A percentile compares a stretch with the other conserved stretches of the same genome.
Conservation (phyloP, 257 asterid genomes). For the Nicotiana knightiana region DNA sequence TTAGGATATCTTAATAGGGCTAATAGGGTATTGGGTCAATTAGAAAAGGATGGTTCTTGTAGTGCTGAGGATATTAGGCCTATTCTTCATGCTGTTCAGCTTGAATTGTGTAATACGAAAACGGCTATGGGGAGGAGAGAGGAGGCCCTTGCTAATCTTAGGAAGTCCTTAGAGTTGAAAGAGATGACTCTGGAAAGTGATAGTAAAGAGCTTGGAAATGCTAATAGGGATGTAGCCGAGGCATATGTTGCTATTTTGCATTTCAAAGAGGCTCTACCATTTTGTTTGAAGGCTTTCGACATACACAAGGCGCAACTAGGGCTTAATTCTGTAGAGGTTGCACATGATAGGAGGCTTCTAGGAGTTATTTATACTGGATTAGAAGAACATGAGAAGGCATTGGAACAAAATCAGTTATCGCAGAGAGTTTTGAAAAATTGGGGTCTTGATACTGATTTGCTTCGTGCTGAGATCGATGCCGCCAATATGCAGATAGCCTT, state of each 20-base stretch:
- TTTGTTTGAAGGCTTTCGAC: constrained; percentile 80
- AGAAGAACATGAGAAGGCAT: constrained; percentile 72
- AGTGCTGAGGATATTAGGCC: constrained; percentile 49
- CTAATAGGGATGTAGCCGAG: constrained; percentile 79
- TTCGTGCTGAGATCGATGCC: constrained; percentile 85
- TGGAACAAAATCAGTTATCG: constrained; percentile 79
- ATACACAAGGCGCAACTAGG: constrained; percentile 63
- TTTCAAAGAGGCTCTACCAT: constrained; percentile 68
- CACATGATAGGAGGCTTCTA: constrained; percentile 75
- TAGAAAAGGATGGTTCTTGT: constrained; percentile 44
- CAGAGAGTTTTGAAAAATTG: constrained; percentile 75
- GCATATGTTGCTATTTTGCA: constrained; percentile 72
- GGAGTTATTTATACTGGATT: constrained; percentile 85
- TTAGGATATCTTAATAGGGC: constrained; percentile 81
- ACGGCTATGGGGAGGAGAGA: constrained; percentile 90
- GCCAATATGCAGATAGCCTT: constrained; percentile 90
- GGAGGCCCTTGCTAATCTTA: constrained; percentile 77
- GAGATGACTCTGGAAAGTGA: constrained; percentile 59
- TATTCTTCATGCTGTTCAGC: constrained; percentile 67
- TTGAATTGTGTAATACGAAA: constrained; percentile 70
- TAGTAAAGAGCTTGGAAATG: constrained; percentile 77
- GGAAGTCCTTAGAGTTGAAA: constrained; percentile 69
- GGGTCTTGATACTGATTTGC: constrained; percentile 74
- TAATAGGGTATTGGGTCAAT: constrained; percentile 51
- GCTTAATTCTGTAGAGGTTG: constrained; percentile 79